Base-by-base conservation (phyloP, 2,329 filamentous ascomycete genomes). In the Cordyceps sp. region DNA sequence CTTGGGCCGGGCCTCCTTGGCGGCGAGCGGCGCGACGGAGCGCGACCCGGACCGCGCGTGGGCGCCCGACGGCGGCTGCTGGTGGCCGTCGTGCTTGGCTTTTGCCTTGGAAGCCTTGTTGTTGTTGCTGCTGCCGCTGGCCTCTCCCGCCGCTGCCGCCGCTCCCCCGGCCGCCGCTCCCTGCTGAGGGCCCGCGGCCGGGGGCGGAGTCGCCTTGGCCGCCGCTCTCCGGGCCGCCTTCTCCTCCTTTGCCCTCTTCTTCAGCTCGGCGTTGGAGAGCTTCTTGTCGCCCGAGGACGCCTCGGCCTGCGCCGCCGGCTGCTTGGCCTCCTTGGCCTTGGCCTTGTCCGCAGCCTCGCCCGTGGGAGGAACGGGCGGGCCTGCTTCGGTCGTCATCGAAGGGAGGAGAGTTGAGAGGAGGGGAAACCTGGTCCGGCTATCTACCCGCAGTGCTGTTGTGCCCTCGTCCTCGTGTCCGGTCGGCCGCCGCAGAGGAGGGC, bases 181-280 rank as follows among this genome's bases (percentile, higher is more conserved):
- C 33, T 54, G 42, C 40, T 37, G 19, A 54, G 48, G 10, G 57
- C 57, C 15, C 53, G 51, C 35, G 54, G 55, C 10, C 2, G 61
- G 55, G 20, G 49, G 49, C 39, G 68, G 67, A 4, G 64, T 61
- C 20, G 62, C 61, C 50, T 78, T 83, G 45, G 66, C 72, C 47
- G 75, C 75, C 30, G 80, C 83, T 59, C 88, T 70, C 38, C 83
- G 69, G 29, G 85, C 85, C 32, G 81, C 79, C 60, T 94, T 96
- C 52, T 94, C 88, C 21, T 83, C 86, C 53, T 93, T 88, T 38
- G 79, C 78, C 51, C 73, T 76, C 46, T 86, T 88, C 59, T 96
- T 96, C 47, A 93, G 51, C 54, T 93, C 80, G 15, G 83, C 84
- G 23, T 69, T 68, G 2, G 79, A 73, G 21, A 81, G 60, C 51